Evolutionary conservation across 495 filamentous ascomycete species (phyloP).

Genomic region (Hypoxylon fragiforme): DNA sequence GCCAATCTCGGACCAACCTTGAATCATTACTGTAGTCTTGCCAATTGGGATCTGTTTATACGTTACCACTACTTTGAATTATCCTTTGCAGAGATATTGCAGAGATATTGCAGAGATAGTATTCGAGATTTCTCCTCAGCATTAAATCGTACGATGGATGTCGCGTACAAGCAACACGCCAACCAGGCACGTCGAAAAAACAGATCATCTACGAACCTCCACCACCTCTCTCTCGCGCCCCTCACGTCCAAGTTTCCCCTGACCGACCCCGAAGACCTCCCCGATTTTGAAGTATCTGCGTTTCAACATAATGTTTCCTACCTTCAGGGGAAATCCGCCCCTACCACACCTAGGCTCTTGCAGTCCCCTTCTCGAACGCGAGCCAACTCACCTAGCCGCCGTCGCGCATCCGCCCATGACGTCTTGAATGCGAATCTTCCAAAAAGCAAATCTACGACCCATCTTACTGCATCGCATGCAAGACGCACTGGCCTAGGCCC

Average conservation of each 20-base stretch:
- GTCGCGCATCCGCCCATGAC: conserved; percentile 36
- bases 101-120: too few species aligned
- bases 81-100: too few species aligned
- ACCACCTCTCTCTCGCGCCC: conserved; percentile 63
- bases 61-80: too few species aligned
- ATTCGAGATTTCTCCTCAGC: too few species aligned
- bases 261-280: conserved; percentile 53
- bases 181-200: conserved; percentile 51
- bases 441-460: conserved; percentile 53
- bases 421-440: conserved; percentile 35
- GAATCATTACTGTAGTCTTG: background rate
- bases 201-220: conserved; percentile 50
- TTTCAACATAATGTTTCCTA: conserved; percentile 48
- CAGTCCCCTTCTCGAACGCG: conserved; percentile 51
- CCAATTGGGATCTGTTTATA: too few species aligned
- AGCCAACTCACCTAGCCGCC: conserved; percentile 43
- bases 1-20: background rate
- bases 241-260: conserved; percentile 68
- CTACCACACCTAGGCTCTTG: conserved; percentile 61
- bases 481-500: conserved; percentile 23
- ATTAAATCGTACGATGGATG: conserved; percentile 52
- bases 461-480: conserved; percentile 37
- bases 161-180: conserved; percentile 57
- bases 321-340: conserved; percentile 57
- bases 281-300: conserved; percentile 32